Evolutionary conservation across 2,329 filamentous ascomycete genomes (phyloP), one percentile per base, ranked within the genome.

Genomic region (Ophiostoma fasciatum): DNA sequence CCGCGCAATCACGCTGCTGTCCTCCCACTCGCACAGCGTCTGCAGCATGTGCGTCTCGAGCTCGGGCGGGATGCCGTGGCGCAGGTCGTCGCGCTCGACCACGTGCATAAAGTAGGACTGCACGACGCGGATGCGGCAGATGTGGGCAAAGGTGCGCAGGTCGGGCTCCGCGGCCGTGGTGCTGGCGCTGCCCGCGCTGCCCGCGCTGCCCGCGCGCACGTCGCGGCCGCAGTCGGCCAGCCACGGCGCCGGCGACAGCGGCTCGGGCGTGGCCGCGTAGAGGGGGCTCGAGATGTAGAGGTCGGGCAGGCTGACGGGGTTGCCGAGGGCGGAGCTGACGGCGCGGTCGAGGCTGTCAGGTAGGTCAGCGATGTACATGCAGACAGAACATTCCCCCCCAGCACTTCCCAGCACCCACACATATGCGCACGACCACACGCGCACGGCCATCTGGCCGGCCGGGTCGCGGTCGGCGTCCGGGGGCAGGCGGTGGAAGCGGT

Each of bases 351-450:
- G 34, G 29, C 38, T 36, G 6, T n/a, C n/a, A n/a, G n/a, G n/a
- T n/a, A n/a, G n/a, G n/a, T n/a, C n/a, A n/a, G n/a, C n/a, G n/a
- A n/a, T n/a, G n/a, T n/a, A n/a, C n/a, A n/a, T n/a, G n/a, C n/a
- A n/a, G n/a, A n/a, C n/a, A n/a, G n/a, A n/a, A n/a, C n/a, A n/a
- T n/a, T n/a, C n/a, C n/a, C n/a, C n/a, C n/a, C n/a, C n/a, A n/a
- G 5, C 7, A 4, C 19, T 17, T 22, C 4, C 17, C 13, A 30
- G 10, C 8, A 28, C 35, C 22, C 18, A 41, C 39, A 33, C 39
- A 18, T 38, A 41, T 19, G 31, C 35, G n/a, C 36, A 27, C 10
- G 36, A 41, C 39, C 36, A 41, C 10, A 38, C 39, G 3, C 33
- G 35, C 14, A 38, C 29, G 11, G 28, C 26, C 36, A 41, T 35